Percentiles rank a stretch among this genome's conserved stretches.
These are phyloP conservation scores for Solanum tarijense DNA, from an alignment of 257 asterid species.

Conservation along the genomic window DNA sequence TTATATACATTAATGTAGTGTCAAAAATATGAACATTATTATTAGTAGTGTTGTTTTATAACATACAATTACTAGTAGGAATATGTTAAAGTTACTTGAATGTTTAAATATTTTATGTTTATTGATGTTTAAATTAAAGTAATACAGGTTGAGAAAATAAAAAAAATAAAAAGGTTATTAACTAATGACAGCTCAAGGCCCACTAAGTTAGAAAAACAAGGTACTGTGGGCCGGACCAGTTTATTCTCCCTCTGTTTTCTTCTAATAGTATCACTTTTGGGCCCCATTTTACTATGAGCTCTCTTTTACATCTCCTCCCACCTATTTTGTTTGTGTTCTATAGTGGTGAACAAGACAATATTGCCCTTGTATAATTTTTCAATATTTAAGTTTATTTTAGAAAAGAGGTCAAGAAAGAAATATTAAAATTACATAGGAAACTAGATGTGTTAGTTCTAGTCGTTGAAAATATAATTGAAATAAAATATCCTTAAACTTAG, in stretches of 20 bases:
- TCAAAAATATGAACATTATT: neutral
- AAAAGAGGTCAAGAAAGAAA: neutral
- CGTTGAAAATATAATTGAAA: neutral
- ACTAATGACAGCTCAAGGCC: neutral
- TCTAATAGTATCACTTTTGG: neutral
- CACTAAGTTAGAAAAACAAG: neutral
- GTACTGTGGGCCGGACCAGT: conserved; percentile 8
- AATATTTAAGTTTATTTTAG: neutral
- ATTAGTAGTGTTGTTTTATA: neutral
- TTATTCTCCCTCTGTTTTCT: neutral
- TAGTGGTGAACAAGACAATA: neutral
- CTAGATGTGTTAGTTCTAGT: neutral
- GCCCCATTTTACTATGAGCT: neutral
- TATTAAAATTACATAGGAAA: neutral
- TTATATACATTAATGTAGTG: neutral
- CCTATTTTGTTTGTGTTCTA: neutral
- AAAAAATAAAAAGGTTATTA: neutral
- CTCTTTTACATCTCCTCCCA: neutral
- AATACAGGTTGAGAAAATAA: neutral
- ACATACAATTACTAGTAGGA: neutral
- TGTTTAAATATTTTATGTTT: neutral
- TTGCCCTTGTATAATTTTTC: neutral
- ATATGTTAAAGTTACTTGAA: neutral
- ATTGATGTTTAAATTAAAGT: neutral
- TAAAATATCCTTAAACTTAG: too few relatives aligned